Conservation (phyloP, 1,139 yeast species). For the Pichia sp. region DNA sequence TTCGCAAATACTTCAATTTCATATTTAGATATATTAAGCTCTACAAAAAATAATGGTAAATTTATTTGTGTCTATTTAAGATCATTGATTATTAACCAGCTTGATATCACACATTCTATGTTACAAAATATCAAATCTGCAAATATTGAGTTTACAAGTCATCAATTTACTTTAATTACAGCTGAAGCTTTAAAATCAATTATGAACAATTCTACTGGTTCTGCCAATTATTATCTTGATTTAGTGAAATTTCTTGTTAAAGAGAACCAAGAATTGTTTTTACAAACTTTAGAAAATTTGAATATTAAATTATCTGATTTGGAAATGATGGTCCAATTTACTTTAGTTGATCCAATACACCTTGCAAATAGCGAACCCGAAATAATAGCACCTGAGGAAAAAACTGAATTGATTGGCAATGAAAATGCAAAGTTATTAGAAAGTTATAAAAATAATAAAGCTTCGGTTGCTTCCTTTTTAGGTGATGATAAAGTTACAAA, state of each 20-base stretch:
- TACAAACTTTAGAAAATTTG: conserved; percentile 35
- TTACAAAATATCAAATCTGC: conserved; percentile 11
- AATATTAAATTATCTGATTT: conserved; percentile 45
- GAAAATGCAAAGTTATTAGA: conserved; percentile 13
- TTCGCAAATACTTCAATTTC: conserved; percentile 16
- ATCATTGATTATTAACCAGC: conserved; percentile 21
- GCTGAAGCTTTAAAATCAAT: conserved; percentile 28
- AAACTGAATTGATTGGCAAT: conserved; percentile 15
- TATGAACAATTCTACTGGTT: conserved; percentile 18
- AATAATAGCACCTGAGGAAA: conserved; percentile 24
- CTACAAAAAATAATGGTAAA: conserved; percentile 19
- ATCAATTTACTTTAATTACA: conserved; percentile 28
- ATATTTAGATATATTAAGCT: conserved; percentile 18
- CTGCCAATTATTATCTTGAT: conserved; percentile 34
- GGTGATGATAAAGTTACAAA: conserved; percentile 26
- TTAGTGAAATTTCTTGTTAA: conserved; percentile 42
- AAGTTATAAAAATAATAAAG: conserved; percentile 25
- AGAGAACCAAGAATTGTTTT: conserved; percentile 37
- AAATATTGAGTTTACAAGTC: conserved; percentile 19
- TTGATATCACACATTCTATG: conserved; percentile 17
- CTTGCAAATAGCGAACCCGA: conserved; percentile 27
- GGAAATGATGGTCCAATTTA: conserved; percentile 65
- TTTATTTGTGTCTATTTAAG: conserved; percentile 27
- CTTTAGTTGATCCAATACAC: conserved; percentile 30
- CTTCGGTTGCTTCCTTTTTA: conserved; percentile 36